Percentiles rank a stretch among this genome's conserved stretches.
Evolutionary conservation across 169 alveolate genomes (phyloP).

Genomic region (Eimeria sp.): DNA sequence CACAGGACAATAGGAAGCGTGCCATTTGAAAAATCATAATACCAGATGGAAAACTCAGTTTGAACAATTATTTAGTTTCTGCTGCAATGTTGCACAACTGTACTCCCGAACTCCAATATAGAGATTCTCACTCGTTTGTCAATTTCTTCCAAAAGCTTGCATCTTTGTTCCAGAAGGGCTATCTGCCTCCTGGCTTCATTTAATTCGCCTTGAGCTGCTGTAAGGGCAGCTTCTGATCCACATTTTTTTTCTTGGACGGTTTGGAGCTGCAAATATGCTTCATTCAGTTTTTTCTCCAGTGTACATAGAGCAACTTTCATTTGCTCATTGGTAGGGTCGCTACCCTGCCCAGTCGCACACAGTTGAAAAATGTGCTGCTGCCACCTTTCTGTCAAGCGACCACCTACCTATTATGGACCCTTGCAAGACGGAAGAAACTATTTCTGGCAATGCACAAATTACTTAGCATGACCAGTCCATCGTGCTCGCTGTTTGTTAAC

Average conservation of each 20-base stretch:
- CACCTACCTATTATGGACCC: background rate
- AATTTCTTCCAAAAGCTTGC: slow-evolving; percentile 54
- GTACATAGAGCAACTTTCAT: background rate
- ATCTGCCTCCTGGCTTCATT: slow-evolving; percentile 24
- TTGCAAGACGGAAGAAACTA: background rate
- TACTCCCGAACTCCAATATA: background rate
- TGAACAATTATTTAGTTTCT: background rate
- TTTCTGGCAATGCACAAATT: background rate
- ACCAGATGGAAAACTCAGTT: no score
- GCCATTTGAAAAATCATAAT: background rate
- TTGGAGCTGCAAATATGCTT: background rate
- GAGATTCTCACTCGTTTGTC: slow-evolving; percentile 20
- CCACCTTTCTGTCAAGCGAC: background rate
- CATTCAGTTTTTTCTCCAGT: slow-evolving; percentile 4
- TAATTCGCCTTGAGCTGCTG: background rate
- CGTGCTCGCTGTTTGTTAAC: background rate
- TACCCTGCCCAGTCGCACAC: background rate
- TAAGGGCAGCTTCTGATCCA: slow-evolving; percentile 20
- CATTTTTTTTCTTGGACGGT: background rate
- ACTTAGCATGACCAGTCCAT: background rate
- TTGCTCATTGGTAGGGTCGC: background rate
- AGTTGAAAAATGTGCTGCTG: background rate
- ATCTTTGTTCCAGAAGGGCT: background rate
- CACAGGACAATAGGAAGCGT: background rate
- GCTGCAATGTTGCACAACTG: background rate